phyloP scores from a whole-genome alignment of 805 yeast species.

The Kluyveromyces starmeri region DNA sequence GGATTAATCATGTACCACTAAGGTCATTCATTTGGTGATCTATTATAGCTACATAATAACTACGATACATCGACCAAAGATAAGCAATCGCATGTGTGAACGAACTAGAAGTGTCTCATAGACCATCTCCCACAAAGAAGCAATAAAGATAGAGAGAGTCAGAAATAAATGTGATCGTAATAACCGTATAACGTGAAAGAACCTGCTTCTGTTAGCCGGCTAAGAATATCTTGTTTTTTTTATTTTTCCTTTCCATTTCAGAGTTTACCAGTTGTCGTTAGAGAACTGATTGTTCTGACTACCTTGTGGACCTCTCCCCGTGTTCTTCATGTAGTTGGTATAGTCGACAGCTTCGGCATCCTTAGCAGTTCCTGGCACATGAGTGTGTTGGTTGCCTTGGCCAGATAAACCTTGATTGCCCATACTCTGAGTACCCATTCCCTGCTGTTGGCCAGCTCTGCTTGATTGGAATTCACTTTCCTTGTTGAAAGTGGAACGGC shows the following conservation, averaged over 20 bases:
- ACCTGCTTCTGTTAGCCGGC: too few relatives aligned
- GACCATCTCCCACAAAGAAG: background rate
- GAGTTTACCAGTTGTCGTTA: conserved; percentile 3
- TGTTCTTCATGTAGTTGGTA: background rate
- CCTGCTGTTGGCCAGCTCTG: background rate
- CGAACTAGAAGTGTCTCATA: background rate
- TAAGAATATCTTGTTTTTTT: too few relatives aligned
- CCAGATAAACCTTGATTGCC: conserved; percentile 1
- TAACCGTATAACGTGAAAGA: too few relatives aligned
- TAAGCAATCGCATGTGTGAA: too few relatives aligned
- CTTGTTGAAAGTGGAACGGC: background rate
- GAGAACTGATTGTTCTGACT: conserved; percentile 1
- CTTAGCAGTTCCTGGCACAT: background rate
- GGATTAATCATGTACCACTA: too few relatives aligned
- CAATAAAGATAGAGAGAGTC: background rate
- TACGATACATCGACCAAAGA: too few relatives aligned
- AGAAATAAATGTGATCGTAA: too few relatives aligned
- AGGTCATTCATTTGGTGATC: too few relatives aligned
- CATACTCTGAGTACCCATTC: background rate
- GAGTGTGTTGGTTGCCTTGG: background rate
- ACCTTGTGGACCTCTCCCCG: background rate
- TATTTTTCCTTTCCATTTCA: too few relatives aligned
- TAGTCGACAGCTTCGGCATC: background rate
- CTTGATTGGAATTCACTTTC: background rate
- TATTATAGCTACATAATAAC: too few relatives aligned